phyloP scores from a whole-genome alignment of 129 eudicot species.

The Artemisia argyi region DNA sequence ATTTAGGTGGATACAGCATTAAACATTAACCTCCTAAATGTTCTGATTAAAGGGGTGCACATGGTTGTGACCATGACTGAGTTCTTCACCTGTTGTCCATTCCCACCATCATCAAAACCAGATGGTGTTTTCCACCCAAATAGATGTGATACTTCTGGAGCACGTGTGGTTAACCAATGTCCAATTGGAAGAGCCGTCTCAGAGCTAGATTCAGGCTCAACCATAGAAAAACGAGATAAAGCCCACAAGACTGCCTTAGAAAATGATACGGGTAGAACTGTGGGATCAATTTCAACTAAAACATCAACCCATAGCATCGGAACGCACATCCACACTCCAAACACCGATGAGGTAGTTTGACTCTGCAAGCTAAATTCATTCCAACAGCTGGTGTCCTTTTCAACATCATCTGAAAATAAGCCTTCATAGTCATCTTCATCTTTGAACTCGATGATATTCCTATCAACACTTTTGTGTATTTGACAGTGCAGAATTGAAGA shows the following conservation, averaged over 20 bases:
- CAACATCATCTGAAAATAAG: slow-evolving; percentile 34
- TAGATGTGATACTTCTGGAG: slow-evolving; percentile 64
- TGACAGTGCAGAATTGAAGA: slow-evolving; percentile 49
- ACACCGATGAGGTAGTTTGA: slow-evolving; percentile 46
- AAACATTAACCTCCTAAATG: slow-evolving; percentile 66
- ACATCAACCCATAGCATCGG: slow-evolving; percentile 95
- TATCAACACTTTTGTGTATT: slow-evolving; percentile 41
- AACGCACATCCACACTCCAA: slow-evolving; percentile 78
- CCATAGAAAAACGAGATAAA: slow-evolving; percentile 80
- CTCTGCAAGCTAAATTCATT: slow-evolving; percentile 59
- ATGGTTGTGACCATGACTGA: slow-evolving; percentile 62
- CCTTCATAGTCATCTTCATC: slow-evolving; percentile 62
- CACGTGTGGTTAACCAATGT: slow-evolving; percentile 61
- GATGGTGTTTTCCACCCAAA: slow-evolving; percentile 90
- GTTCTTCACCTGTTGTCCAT: slow-evolving; percentile 64
- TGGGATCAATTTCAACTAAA: slow-evolving; percentile 75
- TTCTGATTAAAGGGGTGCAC: slow-evolving; percentile 66
- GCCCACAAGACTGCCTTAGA: slow-evolving; percentile 91
- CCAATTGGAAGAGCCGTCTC: slow-evolving; percentile 72
- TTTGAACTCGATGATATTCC: slow-evolving; percentile 35
- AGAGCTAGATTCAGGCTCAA: slow-evolving; percentile 58
- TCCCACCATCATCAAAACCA: slow-evolving; percentile 90
- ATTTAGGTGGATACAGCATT: slow-evolving; percentile 12
- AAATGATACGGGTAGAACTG: slow-evolving; percentile 70
- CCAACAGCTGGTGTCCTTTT: slow-evolving; percentile 75